Base-by-base conservation (phyloP, 2,329 filamentous ascomycete genomes). In the Phyllosticta citriasiana region DNA sequence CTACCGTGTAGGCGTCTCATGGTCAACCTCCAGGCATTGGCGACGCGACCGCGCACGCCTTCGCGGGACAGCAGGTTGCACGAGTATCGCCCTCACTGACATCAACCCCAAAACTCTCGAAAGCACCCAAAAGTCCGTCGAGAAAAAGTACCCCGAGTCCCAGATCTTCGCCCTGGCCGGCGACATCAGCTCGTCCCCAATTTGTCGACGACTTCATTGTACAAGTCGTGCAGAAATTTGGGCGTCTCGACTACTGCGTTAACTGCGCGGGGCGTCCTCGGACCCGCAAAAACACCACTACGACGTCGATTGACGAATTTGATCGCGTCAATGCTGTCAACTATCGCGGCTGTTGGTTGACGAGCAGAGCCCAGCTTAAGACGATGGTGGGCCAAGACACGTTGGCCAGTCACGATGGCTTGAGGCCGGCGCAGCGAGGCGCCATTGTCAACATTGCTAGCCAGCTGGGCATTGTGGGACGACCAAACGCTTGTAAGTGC, bases 281-380 rank as follows among this genome's bases (percentile, higher is more conserved):
- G 78, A 4, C 68, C 71, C 4, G 73, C 7, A 71, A 75, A 40
- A 72, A 76, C 22, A 78, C 78, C 0, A 66, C 75, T 30, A 80
- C 84, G 56, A 80, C 76, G n/a, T 67, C 74, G 0, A 68, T 75
- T 0, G 73, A 75, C 1, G 73, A 73, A 9, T 85, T 84, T 54
- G 82, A 85, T 61, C 72, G 72, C 7, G 74, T 85, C 55, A 84
- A 79, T 47, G 76, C 72, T 51, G 75, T 84, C 66, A 85, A 85
- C 64, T 84, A 84, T 65, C 76, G 76, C 16, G 83, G 83, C 2
- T 77, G 84, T 0, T 84, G 80, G 77, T 71, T 83, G 9, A 84
- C 82, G 64, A 80, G 83, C 64, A 73, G 74, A 57, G 82, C 79
- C 55, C 74, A 85, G 69, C 66, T 84, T 9, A 68, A 66, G 3